Percentiles rank a stretch among this genome's conserved stretches.
phyloP scores from a whole-genome alignment of 1,284 basidiomycete species.

The Anthracocystis panici-leucophaei region DNA sequence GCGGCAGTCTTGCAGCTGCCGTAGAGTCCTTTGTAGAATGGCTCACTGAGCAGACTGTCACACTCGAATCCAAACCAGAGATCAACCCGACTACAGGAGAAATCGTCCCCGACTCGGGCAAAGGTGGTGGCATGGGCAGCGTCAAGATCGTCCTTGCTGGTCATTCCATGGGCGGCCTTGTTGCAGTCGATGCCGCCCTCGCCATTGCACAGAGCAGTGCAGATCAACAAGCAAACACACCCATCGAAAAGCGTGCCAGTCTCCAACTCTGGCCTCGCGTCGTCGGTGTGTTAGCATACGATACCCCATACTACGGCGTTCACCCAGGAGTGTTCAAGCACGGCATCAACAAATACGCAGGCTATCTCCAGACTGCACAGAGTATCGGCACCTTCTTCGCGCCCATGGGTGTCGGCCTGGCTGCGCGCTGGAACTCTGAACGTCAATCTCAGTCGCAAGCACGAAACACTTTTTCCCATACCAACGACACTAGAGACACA shows the following conservation, averaged over 20 bases:
- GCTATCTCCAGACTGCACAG: slow-evolving; percentile 79
- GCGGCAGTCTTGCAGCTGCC: slow-evolving; percentile 62
- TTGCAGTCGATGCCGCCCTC: slow-evolving; percentile 85
- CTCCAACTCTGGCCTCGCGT: slow-evolving; percentile 85
- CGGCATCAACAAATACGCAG: slow-evolving; percentile 80
- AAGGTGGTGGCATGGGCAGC: slow-evolving; percentile 56
- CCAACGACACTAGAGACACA: slow-evolving; percentile 39
- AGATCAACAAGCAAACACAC: slow-evolving; percentile 13
- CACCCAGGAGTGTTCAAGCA: slow-evolving; percentile 90
- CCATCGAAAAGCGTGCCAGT: slow-evolving; percentile 24
- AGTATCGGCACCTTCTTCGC: slow-evolving; percentile 71
- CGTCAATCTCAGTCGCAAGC: slow-evolving; percentile 24
- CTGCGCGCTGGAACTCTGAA: slow-evolving; percentile 69
- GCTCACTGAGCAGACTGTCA: slow-evolving; percentile 79
- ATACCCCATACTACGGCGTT: slow-evolving; percentile 77
- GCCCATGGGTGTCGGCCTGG: slow-evolving; percentile 72
- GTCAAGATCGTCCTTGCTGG: slow-evolving; percentile 85
- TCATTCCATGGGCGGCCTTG: slow-evolving; percentile 75
- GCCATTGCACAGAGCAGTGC: slow-evolving; percentile 33
- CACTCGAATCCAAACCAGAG: slow-evolving; percentile 76
- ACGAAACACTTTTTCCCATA: slow-evolving; percentile 23
- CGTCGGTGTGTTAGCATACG: slow-evolving; percentile 84
- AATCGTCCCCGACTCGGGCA: slow-evolving; percentile 32
- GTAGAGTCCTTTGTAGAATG: slow-evolving; percentile 50
- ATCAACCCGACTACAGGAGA: slow-evolving; percentile 37